phyloP scores from a whole-genome alignment of 2,329 filamentous ascomycete genomes.

The Diaporthe citrichinensis region DNA sequence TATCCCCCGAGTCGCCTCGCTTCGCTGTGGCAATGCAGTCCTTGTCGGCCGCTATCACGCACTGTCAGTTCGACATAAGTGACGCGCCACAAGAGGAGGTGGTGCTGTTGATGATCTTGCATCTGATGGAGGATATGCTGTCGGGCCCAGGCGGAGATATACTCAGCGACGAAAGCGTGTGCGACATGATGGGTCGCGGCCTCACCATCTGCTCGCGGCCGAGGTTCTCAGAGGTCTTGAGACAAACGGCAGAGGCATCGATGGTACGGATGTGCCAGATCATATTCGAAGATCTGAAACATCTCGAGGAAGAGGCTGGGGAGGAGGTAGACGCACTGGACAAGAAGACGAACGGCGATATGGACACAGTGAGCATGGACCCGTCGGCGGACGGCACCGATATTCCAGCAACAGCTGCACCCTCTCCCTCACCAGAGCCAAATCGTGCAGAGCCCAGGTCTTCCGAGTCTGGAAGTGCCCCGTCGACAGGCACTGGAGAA shows the following conservation, averaged over 20 bases:
- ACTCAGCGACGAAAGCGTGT: constrained; percentile 97
- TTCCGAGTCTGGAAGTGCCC: constrained; percentile 58
- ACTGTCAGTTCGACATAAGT: constrained; percentile 97
- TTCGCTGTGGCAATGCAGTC: constrained; percentile 94
- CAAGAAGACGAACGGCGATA: constrained; percentile 75
- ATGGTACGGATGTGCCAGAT: constrained; percentile 99
- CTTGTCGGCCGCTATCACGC: constrained; percentile 93
- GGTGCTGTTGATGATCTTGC: constrained; percentile 92
- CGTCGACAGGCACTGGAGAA: constrained; percentile 46
- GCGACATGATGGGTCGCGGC: constrained; percentile 99
- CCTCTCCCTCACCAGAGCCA: constrained; percentile 25
- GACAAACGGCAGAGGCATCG: constrained; percentile 92
- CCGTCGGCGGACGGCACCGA: constrained; percentile 75
- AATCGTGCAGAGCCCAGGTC: constrained; percentile 47
- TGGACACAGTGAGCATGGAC: constrained; percentile 87
- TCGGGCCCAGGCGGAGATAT: constrained; percentile 92
- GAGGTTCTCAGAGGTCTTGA: constrained; percentile 89
- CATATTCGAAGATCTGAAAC: constrained; percentile 93
- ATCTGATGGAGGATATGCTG: constrained; percentile 98
- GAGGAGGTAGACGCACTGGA: constrained; percentile 77
- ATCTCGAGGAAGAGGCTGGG: constrained; percentile 82
- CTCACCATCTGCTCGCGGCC: constrained; percentile 97
- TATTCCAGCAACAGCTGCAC: constrained; percentile 45
- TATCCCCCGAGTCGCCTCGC: constrained; percentile 86
- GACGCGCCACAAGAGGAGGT: constrained; percentile 96